A percentile compares a stretch with the other conserved stretches of the same genome.
These are phyloP conservation scores for Cercospora sesami DNA, from an alignment of 2,329 filamentous ascomycete genomes.

Conservation along the genomic window DNA sequence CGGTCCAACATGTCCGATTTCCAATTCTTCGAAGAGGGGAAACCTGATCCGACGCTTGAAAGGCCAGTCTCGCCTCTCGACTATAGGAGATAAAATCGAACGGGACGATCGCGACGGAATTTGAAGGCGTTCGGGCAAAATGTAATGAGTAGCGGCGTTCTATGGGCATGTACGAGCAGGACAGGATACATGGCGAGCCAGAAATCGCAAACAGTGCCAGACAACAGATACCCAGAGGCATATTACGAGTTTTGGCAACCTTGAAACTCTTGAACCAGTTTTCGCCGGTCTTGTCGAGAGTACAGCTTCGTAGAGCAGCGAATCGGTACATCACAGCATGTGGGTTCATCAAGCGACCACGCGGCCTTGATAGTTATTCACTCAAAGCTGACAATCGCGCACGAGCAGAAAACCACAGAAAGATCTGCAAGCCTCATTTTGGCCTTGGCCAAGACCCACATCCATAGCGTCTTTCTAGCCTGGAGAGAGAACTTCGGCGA, in stretches of 20 bases:
- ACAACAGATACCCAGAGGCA: not conserved
- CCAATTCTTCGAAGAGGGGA: not conserved
- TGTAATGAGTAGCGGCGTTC: not conserved
- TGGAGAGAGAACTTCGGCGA: not conserved
- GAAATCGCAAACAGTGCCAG: not conserved
- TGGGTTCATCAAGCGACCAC: not conserved
- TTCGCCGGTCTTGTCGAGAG: not conserved
- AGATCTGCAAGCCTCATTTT: conserved; percentile 1
- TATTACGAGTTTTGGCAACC: not conserved
- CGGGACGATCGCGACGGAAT: not conserved
- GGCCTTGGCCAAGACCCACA: not conserved
- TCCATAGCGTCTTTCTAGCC: not conserved
- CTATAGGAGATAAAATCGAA: not conserved
- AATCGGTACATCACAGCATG: not conserved
- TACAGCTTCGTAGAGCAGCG: not conserved
- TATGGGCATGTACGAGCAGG: not conserved
- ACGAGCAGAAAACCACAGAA: not conserved
- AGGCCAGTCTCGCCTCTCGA: not conserved
- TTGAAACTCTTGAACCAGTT: not conserved
- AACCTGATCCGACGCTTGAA: not conserved
- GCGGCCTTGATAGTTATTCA: not conserved
- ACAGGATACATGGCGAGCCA: not conserved
- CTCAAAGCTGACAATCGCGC: not conserved
- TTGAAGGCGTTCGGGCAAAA: not conserved
- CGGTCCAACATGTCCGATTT: not conserved